Evolutionary conservation across 768 basidiomycete species (phyloP).

Genomic region (Lanmaoa pseudosensibilis): DNA sequence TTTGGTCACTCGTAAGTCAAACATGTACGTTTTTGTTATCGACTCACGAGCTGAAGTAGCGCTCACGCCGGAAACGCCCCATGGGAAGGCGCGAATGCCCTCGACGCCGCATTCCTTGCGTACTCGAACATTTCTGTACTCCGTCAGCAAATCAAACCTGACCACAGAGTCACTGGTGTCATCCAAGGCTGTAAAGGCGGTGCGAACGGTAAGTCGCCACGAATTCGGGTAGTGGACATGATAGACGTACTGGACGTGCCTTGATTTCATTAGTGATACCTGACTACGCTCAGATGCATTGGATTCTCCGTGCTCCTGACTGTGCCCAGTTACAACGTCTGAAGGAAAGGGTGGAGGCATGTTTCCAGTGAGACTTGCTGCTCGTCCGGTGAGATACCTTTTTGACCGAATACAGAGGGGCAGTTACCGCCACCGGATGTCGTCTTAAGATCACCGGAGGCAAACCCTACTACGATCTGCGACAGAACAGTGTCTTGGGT

Average conservation of each 20-base stretch:
- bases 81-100: conserved; percentile 84
- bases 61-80: conserved; percentile 81
- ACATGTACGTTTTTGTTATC: background rate
- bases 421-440: conserved; percentile 62
- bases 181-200: conserved; percentile 68
- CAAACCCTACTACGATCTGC: conserved; percentile 53
- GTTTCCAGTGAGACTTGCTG: conserved; percentile 59
- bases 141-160: conserved; percentile 85
- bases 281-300: conserved; percentile 75
- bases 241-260: background rate
- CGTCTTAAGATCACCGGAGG: conserved; percentile 44
- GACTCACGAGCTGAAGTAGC: conserved; percentile 36
- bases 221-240: background rate
- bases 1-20: conserved; percentile 65
- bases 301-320: conserved; percentile 69
- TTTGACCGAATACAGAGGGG: conserved; percentile 49
- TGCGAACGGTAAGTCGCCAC: conserved; percentile 56
- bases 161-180: conserved; percentile 76
- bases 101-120: conserved; percentile 85
- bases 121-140: conserved; percentile 78
- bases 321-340: conserved; percentile 54
- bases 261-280: conserved; percentile 62
- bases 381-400: background rate
- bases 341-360: conserved; percentile 59
- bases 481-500: conserved; percentile 59